A percentile compares a stretch with the other conserved stretches of the same genome.
Evolutionary conservation across 148 eudicot species (phyloP).

Genomic region (Rhododendron simsii): DNA sequence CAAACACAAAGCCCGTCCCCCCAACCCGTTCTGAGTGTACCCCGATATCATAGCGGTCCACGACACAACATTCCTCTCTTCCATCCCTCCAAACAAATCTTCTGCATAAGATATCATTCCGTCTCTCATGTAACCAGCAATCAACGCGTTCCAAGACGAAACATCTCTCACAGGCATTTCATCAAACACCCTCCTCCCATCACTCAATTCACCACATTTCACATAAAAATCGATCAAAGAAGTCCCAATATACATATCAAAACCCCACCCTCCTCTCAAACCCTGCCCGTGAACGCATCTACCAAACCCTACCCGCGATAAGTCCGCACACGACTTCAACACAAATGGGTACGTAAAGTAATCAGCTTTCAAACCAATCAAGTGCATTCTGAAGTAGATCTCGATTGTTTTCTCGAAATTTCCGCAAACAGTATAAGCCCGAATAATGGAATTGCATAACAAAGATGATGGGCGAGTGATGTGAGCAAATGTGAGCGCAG

Average conservation of each 20-base stretch:
- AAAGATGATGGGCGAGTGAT: conserved; percentile 18
- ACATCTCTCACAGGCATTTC: conserved; percentile 37
- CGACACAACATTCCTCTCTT: conserved; percentile 37
- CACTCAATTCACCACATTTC: conserved; percentile 33
- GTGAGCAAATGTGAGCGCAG: conserved; percentile 13
- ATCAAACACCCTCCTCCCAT: conserved; percentile 37
- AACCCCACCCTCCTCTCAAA: conserved; percentile 33
- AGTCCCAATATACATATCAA: conserved; percentile 50
- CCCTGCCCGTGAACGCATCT: conserved; percentile 32
- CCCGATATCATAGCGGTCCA: conserved; percentile 62
- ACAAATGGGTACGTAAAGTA: conserved; percentile 50
- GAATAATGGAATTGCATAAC: conserved; percentile 41
- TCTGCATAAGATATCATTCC: conserved; percentile 31
- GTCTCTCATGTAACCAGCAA: conserved; percentile 41
- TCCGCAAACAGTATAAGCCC: conserved; percentile 28
- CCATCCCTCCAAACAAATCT: conserved; percentile 32
- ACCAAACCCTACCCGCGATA: conserved; percentile 20
- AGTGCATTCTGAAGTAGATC: conserved; percentile 21
- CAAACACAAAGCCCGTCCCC: conserved; percentile 30
- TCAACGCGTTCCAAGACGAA: conserved; percentile 49
- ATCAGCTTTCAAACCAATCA: conserved; percentile 23
- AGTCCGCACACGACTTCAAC: conserved; percentile 34
- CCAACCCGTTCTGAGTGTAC: conserved; percentile 46
- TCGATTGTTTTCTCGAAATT: conserved; percentile 10
- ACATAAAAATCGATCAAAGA: conserved; percentile 48